A percentile compares a stretch with the other conserved stretches of the same genome.
These are phyloP conservation scores for Spergularia bocconei DNA, from an alignment of 148 eudicot genomes.

Conservation along the genomic window DNA sequence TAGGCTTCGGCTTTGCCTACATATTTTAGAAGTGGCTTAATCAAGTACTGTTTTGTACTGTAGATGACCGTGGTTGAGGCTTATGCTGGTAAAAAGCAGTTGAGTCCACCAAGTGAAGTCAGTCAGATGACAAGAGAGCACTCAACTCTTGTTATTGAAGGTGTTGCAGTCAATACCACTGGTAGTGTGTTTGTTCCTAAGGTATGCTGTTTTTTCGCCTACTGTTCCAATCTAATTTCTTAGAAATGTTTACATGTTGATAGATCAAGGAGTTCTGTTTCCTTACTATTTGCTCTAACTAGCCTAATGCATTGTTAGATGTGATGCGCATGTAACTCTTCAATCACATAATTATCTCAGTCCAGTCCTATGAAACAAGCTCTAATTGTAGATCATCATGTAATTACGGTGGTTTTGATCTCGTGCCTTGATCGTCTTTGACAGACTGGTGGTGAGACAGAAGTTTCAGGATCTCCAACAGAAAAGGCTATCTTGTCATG, in stretches of 20 bases:
- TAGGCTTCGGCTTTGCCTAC: not conserved
- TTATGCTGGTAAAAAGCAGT: slow-evolving; percentile 56
- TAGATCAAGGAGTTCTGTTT: not conserved
- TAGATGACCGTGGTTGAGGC: slow-evolving; percentile 97
- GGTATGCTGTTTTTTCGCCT: slow-evolving; percentile 36
- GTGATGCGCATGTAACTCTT: no score
- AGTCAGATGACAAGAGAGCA: slow-evolving; percentile 42
- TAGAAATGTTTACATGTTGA: not conserved
- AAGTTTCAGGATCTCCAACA: slow-evolving; percentile 92
- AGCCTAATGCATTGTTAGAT: no score
- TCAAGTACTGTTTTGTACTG: not conserved
- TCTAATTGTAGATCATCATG: not conserved
- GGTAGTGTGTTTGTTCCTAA: slow-evolving; percentile 76
- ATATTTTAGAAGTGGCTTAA: not conserved
- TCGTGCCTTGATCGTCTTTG: slow-evolving; percentile 2
- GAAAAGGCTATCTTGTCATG: slow-evolving; percentile 85
- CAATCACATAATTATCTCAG: not conserved
- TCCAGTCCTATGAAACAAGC: not conserved
- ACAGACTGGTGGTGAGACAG: slow-evolving; percentile 57
- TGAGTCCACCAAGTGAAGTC: slow-evolving; percentile 53
- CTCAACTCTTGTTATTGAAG: slow-evolving; percentile 61
- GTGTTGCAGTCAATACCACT: slow-evolving; percentile 75
- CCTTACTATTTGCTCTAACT: not conserved
- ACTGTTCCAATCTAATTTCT: not conserved
- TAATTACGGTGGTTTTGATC: not conserved